Percentiles rank a stretch among this genome's conserved stretches.
These are phyloP conservation scores for Lactarius tabidus DNA, from an alignment of 768 basidiomycete genomes.

Conservation along the genomic window DNA sequence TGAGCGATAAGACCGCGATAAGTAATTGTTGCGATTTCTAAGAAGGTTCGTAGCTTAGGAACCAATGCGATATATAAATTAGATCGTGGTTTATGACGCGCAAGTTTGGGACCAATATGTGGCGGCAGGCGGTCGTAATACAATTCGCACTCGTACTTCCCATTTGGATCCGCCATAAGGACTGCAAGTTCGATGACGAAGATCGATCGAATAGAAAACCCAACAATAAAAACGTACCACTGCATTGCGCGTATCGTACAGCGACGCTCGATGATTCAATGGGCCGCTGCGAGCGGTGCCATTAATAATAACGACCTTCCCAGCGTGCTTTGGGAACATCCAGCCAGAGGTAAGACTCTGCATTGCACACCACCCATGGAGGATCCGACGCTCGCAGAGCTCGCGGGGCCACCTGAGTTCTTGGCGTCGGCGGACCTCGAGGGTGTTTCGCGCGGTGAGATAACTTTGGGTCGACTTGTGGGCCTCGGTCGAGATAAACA, in stretches of 20 bases:
- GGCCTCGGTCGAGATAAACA: no score
- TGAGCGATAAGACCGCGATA: slow-evolving; percentile 96
- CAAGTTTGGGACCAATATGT: slow-evolving; percentile 97
- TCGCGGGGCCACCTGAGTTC: no score
- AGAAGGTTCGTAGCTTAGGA: background rate
- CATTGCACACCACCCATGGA: slow-evolving; percentile 99
- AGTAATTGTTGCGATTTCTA: slow-evolving; percentile 98
- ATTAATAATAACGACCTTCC: slow-evolving; percentile 89
- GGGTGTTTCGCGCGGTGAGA: no score
- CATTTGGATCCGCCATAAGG: slow-evolving; percentile 98
- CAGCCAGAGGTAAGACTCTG: slow-evolving; percentile 93
- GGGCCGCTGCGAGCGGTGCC: slow-evolving; percentile 92
- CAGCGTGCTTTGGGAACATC: slow-evolving; percentile 84
- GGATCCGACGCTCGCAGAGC: slow-evolving; percentile 89
- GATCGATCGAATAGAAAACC: slow-evolving; percentile 10
- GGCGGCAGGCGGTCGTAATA: slow-evolving; percentile 96
- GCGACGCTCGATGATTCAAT: slow-evolving; percentile 86
- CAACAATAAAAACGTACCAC: slow-evolving; percentile 54
- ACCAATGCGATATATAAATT: background rate
- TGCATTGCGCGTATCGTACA: slow-evolving; percentile 94
- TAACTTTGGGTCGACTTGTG: no score
- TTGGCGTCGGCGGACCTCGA: no score
- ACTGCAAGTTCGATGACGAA: slow-evolving; percentile 45
- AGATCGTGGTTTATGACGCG: slow-evolving; percentile 65
- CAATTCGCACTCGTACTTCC: slow-evolving; percentile 97